Evolutionary conservation across 352 stramenopile species (phyloP), one percentile per base, ranked within the genome.

Genomic region (Globisporangium heterothallicum): DNA sequence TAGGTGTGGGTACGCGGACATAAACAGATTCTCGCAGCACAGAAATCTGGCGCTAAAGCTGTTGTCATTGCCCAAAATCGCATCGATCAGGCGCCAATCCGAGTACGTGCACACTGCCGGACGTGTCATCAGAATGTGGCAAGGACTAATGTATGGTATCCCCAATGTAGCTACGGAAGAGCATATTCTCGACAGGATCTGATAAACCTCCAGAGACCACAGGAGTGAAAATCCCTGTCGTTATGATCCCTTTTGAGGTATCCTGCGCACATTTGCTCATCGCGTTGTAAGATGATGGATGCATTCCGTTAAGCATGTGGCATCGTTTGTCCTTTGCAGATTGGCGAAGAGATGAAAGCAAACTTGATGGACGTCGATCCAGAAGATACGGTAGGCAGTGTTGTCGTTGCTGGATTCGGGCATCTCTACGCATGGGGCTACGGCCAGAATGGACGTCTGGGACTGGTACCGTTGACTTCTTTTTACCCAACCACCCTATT

Each of bases 401-500:
- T 90, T 10, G 64, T 68, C 10, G 54, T 85, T 10, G 36, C 44
- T 3, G 68, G 58, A 1, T 66, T 69, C 12, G 77, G 76, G 0
- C 66, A 70, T 9, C 56, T 90, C 16, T 90, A 90, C 43, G 70
- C 77, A 1, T 90, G 79, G 79, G 79, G 79, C 1, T 82, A 80
- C 41, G 79, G 60, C 7, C 60, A 84, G 51, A 84, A 87, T 27
- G 79, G 79, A 22, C 74, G 77, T 3, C 58, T 90, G 3, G 79
- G 79, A 21, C 38, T 90, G 51, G 75, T 84, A 63, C 5, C 53
- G n/a, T 14, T n/a, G 26, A n/a, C 5, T 16, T n/a, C 3, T 21
- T 24, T 8, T 32, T 40, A 12, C 10, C 34, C 26, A 25, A 25
- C 22, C 27, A 44, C 1, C 3, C 4, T 41, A 14, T 45, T 30